Evolutionary conservation across 2,329 filamentous ascomycete species (phyloP).

Genomic region (Monilinia polystroma): DNA sequence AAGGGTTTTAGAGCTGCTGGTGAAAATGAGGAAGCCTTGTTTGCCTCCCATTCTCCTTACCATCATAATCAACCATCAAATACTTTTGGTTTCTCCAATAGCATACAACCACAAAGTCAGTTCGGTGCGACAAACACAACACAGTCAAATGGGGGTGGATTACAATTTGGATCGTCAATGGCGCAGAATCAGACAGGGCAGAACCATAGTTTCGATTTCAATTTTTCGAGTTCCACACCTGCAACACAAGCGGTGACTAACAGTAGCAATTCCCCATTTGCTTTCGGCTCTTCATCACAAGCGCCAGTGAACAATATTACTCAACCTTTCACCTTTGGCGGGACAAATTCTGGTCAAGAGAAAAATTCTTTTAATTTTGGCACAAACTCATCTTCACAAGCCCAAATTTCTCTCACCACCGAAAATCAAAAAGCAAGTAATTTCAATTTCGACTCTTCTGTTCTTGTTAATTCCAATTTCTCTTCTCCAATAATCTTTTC

Average conservation of each 20-base stretch:
- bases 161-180: slow-evolving; percentile 14
- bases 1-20: slow-evolving; percentile 18
- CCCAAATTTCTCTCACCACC: slow-evolving; percentile 9
- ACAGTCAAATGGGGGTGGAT: slow-evolving; percentile 13
- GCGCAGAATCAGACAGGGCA: slow-evolving; percentile 1
- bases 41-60: slow-evolving; percentile 15
- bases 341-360: slow-evolving; percentile 4
- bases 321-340: slow-evolving; percentile 12
- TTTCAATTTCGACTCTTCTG: not conserved
- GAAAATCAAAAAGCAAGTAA: slow-evolving; percentile 23
- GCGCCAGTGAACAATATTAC: slow-evolving; percentile 12
- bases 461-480: slow-evolving; percentile 1
- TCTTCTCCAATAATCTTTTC: not conserved
- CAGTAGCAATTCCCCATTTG: slow-evolving; percentile 15
- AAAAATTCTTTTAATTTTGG: slow-evolving; percentile 18
- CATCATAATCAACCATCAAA: slow-evolving; percentile 12
- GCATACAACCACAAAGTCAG: slow-evolving; percentile 6
- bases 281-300: slow-evolving; percentile 19
- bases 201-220: slow-evolving; percentile 12
- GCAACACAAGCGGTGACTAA: slow-evolving; percentile 1
- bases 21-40: slow-evolving; percentile 5
- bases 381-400: slow-evolving; percentile 6
- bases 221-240: not conserved
- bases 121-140: slow-evolving; percentile 12
- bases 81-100: slow-evolving; percentile 4